Evolutionary conservation across 2,329 filamentous ascomycete genomes (phyloP).

Genomic region (Domatiomyces globalis): DNA sequence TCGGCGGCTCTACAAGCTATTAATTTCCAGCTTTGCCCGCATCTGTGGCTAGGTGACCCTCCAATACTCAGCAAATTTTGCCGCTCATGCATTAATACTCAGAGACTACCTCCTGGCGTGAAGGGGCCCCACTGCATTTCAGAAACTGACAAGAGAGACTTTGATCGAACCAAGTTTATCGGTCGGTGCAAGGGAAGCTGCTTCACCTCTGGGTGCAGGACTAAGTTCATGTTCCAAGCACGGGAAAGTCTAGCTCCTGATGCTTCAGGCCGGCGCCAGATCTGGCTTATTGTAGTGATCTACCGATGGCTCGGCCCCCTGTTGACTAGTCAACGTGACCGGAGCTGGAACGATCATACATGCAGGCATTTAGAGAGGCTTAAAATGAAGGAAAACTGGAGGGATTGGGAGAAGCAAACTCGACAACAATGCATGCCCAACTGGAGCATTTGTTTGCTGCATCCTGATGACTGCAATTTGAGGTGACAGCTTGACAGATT

Average conservation of each 20-base stretch:
- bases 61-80: constrained; percentile 18
- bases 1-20: constrained; percentile 14
- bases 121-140: constrained; percentile 17
- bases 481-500: constrained; percentile 5
- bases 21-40: constrained; percentile 16
- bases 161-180: constrained; percentile 6
- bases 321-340: constrained; percentile 8
- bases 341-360: constrained; percentile 13
- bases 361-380: constrained; percentile 12
- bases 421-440: constrained; percentile 17
- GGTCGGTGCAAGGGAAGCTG: constrained; percentile 17
- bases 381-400: constrained; percentile 16
- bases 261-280: constrained; percentile 16
- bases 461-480: constrained; percentile 17
- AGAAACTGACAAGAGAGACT: constrained; percentile 11
- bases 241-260: constrained; percentile 17
- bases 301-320: constrained; percentile 19
- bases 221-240: constrained; percentile 19
- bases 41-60: constrained; percentile 16
- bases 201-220: constrained; percentile 16
- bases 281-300: constrained; percentile 17
- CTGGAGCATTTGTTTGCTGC: constrained; percentile 17
- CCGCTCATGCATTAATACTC: constrained; percentile 17
- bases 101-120: constrained; percentile 16
- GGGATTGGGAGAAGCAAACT: constrained; percentile 10